Evolutionary conservation across 345 rosid genomes (phyloP).

Genomic region (Aurinia saxatilis): DNA sequence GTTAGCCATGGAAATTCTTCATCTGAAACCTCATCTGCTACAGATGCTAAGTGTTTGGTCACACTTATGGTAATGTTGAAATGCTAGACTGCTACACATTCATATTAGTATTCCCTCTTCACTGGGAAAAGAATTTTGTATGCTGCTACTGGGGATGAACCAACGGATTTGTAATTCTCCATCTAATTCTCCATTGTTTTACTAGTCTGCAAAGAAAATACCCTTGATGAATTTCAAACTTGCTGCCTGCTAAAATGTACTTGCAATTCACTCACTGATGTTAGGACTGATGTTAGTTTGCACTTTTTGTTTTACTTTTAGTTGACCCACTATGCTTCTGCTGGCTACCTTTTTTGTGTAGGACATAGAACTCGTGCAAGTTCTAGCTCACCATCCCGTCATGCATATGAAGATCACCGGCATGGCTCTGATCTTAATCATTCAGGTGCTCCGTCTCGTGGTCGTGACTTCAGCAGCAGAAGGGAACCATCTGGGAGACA

Average conservation of each 20-base stretch:
- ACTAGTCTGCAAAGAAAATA: not conserved
- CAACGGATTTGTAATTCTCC: not conserved
- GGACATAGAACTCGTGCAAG: slow-evolving; percentile 73
- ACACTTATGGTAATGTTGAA: not conserved
- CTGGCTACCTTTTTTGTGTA: slow-evolving; percentile 34
- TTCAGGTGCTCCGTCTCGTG: slow-evolving; percentile 38
- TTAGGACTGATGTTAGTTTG: not conserved
- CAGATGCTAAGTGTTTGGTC: not conserved
- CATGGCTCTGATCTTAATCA: slow-evolving; percentile 56
- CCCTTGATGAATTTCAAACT: not conserved
- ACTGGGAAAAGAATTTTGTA: too few relatives aligned
- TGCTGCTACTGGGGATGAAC: not conserved
- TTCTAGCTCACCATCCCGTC: slow-evolving; percentile 68
- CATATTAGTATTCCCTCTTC: not conserved
- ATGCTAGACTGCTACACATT: not conserved
- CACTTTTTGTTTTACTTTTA: not conserved
- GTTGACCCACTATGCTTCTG: slow-evolving; percentile 28
- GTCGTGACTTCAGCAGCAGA: slow-evolving; percentile 45
- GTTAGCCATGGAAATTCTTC: slow-evolving; percentile 6
- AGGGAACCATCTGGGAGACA: slow-evolving; percentile 57
- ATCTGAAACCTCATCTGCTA: slow-evolving; percentile 10
- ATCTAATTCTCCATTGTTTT: slow-evolving; percentile 10
- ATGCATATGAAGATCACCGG: slow-evolving; percentile 48
- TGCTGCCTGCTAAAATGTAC: not conserved
- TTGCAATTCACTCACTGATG: slow-evolving; percentile 10